Percentiles rank a stretch among this genome's conserved stretches.
phyloP scores from a whole-genome alignment of 495 filamentous ascomycete genomes.

The Lophium mytilinum region DNA sequence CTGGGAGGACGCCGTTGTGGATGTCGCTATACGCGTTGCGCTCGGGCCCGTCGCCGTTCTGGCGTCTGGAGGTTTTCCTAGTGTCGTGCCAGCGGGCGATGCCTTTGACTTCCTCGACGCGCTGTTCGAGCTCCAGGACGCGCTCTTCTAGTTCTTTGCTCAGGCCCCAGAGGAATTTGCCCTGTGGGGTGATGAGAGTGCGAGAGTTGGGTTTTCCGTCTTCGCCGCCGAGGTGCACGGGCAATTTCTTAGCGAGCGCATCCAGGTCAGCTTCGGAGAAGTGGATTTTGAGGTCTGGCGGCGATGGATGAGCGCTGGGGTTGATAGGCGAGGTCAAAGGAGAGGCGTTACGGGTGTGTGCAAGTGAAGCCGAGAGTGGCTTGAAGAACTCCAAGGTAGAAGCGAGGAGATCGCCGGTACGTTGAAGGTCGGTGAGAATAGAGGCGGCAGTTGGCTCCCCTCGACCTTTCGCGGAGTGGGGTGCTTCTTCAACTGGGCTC shows the following conservation, averaged over 20 bases:
- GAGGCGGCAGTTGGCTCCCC: constrained; percentile 15
- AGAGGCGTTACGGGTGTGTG: constrained; percentile 16
- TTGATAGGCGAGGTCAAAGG: background rate
- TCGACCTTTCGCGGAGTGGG: constrained; percentile 6
- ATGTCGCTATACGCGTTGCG: background rate
- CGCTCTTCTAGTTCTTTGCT: constrained; percentile 66
- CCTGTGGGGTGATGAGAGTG: constrained; percentile 69
- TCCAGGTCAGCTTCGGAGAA: constrained; percentile 27
- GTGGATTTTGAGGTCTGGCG: constrained; percentile 25
- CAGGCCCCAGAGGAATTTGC: constrained; percentile 68
- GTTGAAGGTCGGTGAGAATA: constrained; percentile 45
- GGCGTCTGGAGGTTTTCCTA: background rate
- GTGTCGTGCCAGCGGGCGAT: constrained; percentile 7
- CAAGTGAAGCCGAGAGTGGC: constrained; percentile 40
- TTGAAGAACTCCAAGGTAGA: constrained; percentile 49
- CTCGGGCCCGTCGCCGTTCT: background rate
- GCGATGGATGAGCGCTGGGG: background rate
- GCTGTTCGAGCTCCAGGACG: constrained; percentile 65
- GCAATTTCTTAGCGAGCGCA: constrained; percentile 32
- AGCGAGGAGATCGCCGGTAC: constrained; percentile 40
- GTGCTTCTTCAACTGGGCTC: background rate
- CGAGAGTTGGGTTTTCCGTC: constrained; percentile 31
- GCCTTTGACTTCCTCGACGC: constrained; percentile 30
- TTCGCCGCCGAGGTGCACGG: constrained; percentile 35
- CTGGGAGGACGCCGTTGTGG: constrained; percentile 12